phyloP scores from a whole-genome alignment of 2,329 filamentous ascomycete genomes.

The Penicillium polonicum region DNA sequence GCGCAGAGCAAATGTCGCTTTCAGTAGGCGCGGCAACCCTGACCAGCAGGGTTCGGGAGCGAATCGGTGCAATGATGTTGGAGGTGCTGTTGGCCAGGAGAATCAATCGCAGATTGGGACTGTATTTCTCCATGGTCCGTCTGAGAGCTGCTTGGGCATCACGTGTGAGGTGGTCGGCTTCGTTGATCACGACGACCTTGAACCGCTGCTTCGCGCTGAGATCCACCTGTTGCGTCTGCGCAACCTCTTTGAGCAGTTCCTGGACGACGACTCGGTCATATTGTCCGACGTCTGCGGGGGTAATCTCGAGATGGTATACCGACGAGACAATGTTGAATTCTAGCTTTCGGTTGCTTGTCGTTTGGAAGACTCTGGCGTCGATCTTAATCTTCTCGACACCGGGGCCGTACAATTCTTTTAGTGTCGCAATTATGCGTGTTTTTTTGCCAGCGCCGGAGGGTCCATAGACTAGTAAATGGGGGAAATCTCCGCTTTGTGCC shows the following conservation, averaged over 20 bases:
- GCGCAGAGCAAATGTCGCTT: constrained; percentile 75
- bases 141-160: constrained; percentile 94
- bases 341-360: constrained; percentile 90
- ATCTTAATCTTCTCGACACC: constrained; percentile 99
- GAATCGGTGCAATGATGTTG: constrained; percentile 98
- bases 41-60: constrained; percentile 85
- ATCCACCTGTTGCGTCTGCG: constrained; percentile 99
- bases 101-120: constrained; percentile 87
- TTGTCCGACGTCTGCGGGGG: constrained; percentile 91
- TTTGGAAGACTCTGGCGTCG: constrained; percentile 94
- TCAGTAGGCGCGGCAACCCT: constrained; percentile 87
- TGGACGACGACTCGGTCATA: constrained; percentile 96
- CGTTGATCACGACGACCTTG: constrained; percentile 99
- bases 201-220: constrained; percentile 84
- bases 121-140: constrained; percentile 99
- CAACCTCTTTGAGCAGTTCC: constrained; percentile 93
- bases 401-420: constrained; percentile 92
- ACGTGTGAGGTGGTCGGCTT: constrained; percentile 88
- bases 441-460: constrained; percentile 97
- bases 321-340: constrained; percentile 99
- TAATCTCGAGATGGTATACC: constrained; percentile 97
- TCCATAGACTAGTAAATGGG: constrained; percentile 94
- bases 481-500: constrained; percentile 97
- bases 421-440: constrained; percentile 89
- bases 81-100: constrained; percentile 92